A percentile compares a stretch with the other conserved stretches of the same genome.
Conservation (phyloP, 1,139 yeast species). For the Suhomyces guaymorum region DNA sequence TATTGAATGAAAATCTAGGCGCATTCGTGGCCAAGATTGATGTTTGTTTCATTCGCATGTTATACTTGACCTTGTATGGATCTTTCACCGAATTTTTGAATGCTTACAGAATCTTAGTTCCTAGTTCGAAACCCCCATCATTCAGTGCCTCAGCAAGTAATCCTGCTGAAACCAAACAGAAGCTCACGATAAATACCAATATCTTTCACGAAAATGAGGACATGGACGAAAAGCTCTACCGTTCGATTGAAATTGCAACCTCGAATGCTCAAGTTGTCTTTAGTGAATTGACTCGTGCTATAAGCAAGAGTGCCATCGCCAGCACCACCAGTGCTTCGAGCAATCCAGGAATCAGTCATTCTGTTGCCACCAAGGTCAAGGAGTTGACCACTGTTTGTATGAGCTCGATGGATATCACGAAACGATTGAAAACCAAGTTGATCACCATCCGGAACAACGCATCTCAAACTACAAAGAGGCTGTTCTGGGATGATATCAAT, state of each 20-base stretch:
- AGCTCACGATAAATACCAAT: conserved; percentile 26
- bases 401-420: conserved; percentile 77
- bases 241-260: conserved; percentile 72
- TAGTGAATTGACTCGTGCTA: conserved; percentile 73
- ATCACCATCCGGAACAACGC: conserved; percentile 52
- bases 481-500: conserved; percentile 87
- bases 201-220: conserved; percentile 42
- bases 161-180: conserved; percentile 27
- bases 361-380: conserved; percentile 64
- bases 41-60: conserved; percentile 68
- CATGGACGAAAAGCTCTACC: conserved; percentile 74
- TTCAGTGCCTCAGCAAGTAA: conserved; percentile 11
- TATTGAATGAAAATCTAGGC: conserved; percentile 49
- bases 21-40: conserved; percentile 59
- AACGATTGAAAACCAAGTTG: conserved; percentile 60
- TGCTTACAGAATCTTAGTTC: conserved; percentile 61
- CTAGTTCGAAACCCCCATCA: conserved; percentile 22
- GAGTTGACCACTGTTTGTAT: conserved; percentile 81
- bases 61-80: conserved; percentile 70
- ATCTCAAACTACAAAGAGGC: conserved; percentile 57
- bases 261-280: conserved; percentile 78
- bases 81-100: conserved; percentile 75
- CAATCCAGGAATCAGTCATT: conserved; percentile 31
- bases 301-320: conserved; percentile 68
- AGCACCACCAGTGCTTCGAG: conserved; percentile 31